Evolutionary conservation across 225 moss, liverwort and hornwort genomes (phyloP), one percentile per base, ranked within the genome.

Genomic region (Sphagnum tenellum): DNA sequence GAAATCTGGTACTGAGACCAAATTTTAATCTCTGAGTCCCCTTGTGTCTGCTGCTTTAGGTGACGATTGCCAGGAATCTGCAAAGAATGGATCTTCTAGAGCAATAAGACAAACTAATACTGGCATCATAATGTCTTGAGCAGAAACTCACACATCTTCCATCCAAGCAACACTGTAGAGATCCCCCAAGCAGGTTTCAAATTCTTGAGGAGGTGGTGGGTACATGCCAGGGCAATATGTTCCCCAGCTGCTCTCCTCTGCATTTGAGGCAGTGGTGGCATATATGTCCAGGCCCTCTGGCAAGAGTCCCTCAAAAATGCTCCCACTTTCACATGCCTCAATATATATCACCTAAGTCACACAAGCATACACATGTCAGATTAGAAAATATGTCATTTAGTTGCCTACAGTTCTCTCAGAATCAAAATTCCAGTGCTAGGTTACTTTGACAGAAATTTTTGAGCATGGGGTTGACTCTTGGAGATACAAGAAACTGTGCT

Each of bases 151-250:
- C 92, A 86, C 76, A 61, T 92, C 96, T 76, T 98, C 96, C 96
- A 98, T 93, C 96, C 96, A 98, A 3, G 96, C 92, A 3, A 98
- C 88, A 62, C 96, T 98, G 87, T 98, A 98, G 12, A 98, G 87
- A 68, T 98, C 96, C 63, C 96, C 96, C 70, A 98, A 92, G 69
- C 96, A 98, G 45, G 96, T 98, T 65, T 89, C 86, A 49, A 67
- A 98, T 69, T 93, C 96, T 13, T 74, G 72, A 64, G 96, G 96
- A 29, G 96, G 90, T 48, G 92, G 68, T 29, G 89, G 89, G 9
- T 59, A 56, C 96, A 93, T 93, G 72, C 96, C 96, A 50, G 96
- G 96, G 69, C 96, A 98, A 72, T 98, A 98, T 44, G 84, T 90
- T 65, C 96, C 96, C 96, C 96, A 98, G 79, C 96, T 98, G 65